Conservation (phyloP, 768 basidiomycete genomes). For the Cyclocybe cylindracea region DNA sequence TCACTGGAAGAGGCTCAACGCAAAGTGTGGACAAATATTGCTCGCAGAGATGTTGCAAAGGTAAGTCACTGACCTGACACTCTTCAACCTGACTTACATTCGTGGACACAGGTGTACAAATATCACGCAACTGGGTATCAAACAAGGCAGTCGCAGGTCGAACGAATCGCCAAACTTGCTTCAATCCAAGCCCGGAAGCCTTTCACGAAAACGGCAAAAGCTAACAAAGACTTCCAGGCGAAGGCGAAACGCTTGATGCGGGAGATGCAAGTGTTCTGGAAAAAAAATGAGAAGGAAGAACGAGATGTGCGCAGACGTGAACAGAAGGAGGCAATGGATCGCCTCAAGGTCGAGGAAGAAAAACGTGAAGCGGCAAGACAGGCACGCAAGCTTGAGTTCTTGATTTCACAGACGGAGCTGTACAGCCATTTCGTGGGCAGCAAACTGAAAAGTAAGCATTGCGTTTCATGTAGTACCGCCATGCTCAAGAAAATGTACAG, state of each 20-base stretch:
- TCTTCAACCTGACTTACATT: background rate
- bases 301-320: conserved; percentile 89
- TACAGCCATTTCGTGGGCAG: conserved; percentile 99
- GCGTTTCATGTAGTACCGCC: conserved; percentile 6
- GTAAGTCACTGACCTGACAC: conserved; percentile 34
- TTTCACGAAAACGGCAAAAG: conserved; percentile 72
- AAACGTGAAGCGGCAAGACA: conserved; percentile 91
- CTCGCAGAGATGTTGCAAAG: conserved; percentile 81
- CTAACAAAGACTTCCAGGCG: conserved; percentile 78
- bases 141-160: conserved; percentile 66
- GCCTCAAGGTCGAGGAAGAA: conserved; percentile 88
- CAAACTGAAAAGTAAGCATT: conserved; percentile 81
- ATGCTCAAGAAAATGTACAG: conserved; percentile 37
- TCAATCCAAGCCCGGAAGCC: conserved; percentile 80
- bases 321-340: conserved; percentile 90
- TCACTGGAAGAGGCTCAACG: conserved; percentile 81
- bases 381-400: conserved; percentile 94
- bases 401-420: conserved; percentile 97
- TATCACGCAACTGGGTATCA: conserved; percentile 69
- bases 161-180: conserved; percentile 74
- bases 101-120: conserved; percentile 67
- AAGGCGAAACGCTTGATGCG: conserved; percentile 89
- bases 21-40: conserved; percentile 91
- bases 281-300: conserved; percentile 97
- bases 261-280: conserved; percentile 97